phyloP scores from a whole-genome alignment of 768 basidiomycete genomes.

The Tricholoma saponaceum region DNA sequence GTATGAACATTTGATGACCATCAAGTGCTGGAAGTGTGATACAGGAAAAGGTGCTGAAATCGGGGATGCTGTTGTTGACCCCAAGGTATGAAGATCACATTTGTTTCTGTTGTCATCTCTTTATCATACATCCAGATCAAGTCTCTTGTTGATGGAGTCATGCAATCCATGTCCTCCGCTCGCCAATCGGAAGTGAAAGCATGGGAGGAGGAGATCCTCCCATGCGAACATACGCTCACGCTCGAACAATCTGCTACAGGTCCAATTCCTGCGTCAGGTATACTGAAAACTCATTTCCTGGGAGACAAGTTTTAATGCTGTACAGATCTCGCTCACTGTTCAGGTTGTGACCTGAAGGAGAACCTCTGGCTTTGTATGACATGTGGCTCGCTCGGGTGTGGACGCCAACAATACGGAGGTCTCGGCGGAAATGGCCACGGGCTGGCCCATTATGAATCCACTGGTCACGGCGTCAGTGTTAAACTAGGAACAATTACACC shows the following conservation, averaged over 20 bases:
- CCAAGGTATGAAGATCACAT: constrained; percentile 24
- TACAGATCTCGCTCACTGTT: constrained; percentile 76
- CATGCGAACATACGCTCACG: constrained; percentile 77
- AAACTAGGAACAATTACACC: constrained; percentile 97
- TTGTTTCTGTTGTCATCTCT: not conserved
- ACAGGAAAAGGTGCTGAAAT: constrained; percentile 42
- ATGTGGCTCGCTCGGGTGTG: constrained; percentile 89
- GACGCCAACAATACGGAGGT: constrained; percentile 80
- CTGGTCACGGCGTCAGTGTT: constrained; percentile 77
- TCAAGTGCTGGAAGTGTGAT: constrained; percentile 81
- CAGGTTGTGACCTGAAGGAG: constrained; percentile 77
- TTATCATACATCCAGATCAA: constrained; percentile 36
- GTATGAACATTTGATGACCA: constrained; percentile 59
- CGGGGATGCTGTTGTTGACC: constrained; percentile 30
- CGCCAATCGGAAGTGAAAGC: constrained; percentile 94
- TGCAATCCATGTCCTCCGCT: constrained; percentile 82
- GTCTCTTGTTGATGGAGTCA: constrained; percentile 58
- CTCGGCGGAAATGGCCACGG: constrained; percentile 88
- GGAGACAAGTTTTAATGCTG: not conserved
- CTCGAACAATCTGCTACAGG: constrained; percentile 41
- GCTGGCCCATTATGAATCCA: constrained; percentile 67
- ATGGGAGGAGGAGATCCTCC: constrained; percentile 91
- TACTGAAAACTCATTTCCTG: not conserved
- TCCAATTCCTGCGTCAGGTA: constrained; percentile 52
- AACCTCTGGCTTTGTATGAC: constrained; percentile 96